phyloP scores from a whole-genome alignment of 2,329 filamentous ascomycete species.

The Fusarium sublunatum region DNA sequence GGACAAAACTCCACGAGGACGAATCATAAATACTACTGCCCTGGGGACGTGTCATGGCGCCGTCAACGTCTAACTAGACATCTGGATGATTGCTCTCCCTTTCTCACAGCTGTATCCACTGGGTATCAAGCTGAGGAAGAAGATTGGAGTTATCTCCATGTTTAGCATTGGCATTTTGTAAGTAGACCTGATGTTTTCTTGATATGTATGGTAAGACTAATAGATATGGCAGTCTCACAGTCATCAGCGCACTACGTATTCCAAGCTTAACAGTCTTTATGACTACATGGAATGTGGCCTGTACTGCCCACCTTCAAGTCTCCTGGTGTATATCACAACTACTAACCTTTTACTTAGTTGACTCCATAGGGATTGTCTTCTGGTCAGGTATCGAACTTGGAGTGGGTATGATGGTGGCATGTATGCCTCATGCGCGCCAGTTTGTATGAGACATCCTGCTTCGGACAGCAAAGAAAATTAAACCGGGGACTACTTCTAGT shows the following conservation, averaged over 20 bases:
- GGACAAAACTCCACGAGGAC: not conserved
- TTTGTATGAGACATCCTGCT: not conserved
- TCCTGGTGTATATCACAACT: accelerated
- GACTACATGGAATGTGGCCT: not conserved
- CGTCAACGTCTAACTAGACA: conserved; percentile 8
- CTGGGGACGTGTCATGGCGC: not conserved
- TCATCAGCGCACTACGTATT: not conserved
- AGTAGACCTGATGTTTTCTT: accelerated
- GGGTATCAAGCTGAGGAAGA: conserved; percentile 1
- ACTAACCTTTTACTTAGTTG: not conserved
- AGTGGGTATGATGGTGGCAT: conserved; percentile 22
- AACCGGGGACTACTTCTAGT: not conserved
- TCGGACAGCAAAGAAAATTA: accelerated
- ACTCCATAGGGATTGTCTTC: not conserved
- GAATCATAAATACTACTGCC: not conserved
- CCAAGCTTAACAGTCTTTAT: not conserved
- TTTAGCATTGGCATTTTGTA: conserved; percentile 11
- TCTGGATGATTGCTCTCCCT: conserved; percentile 22
- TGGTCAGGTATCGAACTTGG: conserved; percentile 11
- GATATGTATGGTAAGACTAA: accelerated
- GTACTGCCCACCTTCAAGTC: not conserved
- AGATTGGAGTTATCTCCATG: conserved; percentile 15
- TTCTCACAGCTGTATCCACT: not conserved
- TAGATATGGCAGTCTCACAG: not conserved
- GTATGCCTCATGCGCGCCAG: conserved; percentile 21